Evolutionary conservation across 2,329 filamentous ascomycete genomes (phyloP), one percentile per base, ranked within the genome.

Genomic region (Cytospora schulzeri): DNA sequence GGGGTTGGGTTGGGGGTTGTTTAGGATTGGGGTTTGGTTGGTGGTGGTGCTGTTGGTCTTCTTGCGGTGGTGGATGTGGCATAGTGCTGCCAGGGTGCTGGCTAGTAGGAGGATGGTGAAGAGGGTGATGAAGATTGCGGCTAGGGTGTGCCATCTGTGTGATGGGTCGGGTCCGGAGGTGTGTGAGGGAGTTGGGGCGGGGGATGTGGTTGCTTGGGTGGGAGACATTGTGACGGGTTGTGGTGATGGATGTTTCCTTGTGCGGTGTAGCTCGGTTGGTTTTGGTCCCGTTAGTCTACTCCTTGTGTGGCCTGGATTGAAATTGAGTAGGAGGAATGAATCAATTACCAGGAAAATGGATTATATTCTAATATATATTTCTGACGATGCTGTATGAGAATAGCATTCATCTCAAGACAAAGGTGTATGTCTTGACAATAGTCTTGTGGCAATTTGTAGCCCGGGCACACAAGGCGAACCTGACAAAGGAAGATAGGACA

Each of bases 401-500:
- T n/a, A 6, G 4, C 15, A 12, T 14, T 35, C 4, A 5, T 17
- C 14, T 35, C 14, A 3, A 28, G 5, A 28, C 48, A 35, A 55
- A 56, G 31, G 52, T 5, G 22, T 15, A n/a, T n/a, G 3, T 12
- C 2, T n/a, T 4, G 15, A 62, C 60, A 62, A 62, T 56, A 3
- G 29, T 5, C 29, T 56, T 62, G 41, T 62, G 22, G 9, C 17
- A 8, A 51, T 29, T 1, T 9, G 8, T 4, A 22, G 28, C 17
- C 9, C 24, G 24, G 11, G 1, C 7, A 48, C 7, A 48, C 11
- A 48, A 22, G n/a, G n/a, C 45, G 24, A 17, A 28, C 14, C 11
- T 41, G 38, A 62, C 52, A 56, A 62, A 62, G 60, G 35, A 24
- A 15, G 17, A 29, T 17, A 22, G 35, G 51, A 33, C 38, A 51